Base-by-base conservation (phyloP, 2,329 filamentous ascomycete genomes). In the Coccinonectria pachysandricola region DNA sequence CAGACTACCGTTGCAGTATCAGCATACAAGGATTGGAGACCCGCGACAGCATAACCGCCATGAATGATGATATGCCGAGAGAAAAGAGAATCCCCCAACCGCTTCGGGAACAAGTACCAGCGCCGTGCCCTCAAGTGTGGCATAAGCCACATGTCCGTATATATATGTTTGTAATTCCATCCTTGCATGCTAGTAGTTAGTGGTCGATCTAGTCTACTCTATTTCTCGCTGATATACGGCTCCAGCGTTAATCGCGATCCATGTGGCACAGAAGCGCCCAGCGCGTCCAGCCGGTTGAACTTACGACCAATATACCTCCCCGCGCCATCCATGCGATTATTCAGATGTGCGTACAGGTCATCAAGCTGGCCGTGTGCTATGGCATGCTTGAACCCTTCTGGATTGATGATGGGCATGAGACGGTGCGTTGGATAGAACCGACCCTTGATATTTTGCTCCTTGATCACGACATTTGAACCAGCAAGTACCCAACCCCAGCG, bases 351-450 rank as follows among this genome's bases (percentile, higher is more conserved):
- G 30, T 61, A 54, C 23, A 61, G 59, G 16, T 65, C 60, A 16
- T 58, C 53, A 15, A 68, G 47, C 18, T 53, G 43, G 20, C 58
- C 57, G 19, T 51, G 47, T 13, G 48, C 40, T 17, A 62, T 35
- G 10, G 56, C 52, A 4, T 48, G 46, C 20, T 60, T 47, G 31
- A 59, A 60, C 5, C 46, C 48, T 2, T 40, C 43, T 7, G 54
- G 52, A 20, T 65, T 56, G 27, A 72, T 50, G 28, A 71, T 59
- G 10, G 59, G 58, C 48, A 70, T 63, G 18, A 75, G 54, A 31
- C 60, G 56, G 31, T 61, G 51, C n/a, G 65, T 65, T 10, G 69
- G 64, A 50, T 75, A 74, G 50, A 73, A 73, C n/a, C 70, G 57
- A 26, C 70, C 70, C 31, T 59, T 56, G 26, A 74, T 56, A 12